Evolutionary conservation across 2,329 filamentous ascomycete species (phyloP), one percentile per base, ranked within the genome.

Genomic region (Beauveria bassiana): DNA sequence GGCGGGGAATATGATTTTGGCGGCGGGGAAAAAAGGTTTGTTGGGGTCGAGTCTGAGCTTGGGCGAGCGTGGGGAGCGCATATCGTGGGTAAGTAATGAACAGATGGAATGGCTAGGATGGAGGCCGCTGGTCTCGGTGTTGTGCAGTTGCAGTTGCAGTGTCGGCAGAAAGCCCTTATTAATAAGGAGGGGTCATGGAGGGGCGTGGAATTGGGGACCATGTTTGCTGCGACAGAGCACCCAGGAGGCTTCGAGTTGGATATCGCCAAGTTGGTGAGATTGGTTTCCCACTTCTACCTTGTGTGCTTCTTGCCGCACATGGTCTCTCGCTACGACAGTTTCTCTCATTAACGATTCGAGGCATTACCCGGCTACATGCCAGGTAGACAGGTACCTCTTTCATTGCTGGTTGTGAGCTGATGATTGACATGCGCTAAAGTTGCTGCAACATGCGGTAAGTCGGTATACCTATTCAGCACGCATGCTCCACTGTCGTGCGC

Each of bases 401-500:
- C 12, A 38, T 38, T 5, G 34, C 34, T 14, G 5, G 12, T 38
- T 1, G 12, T 14, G 45, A 47, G 7, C 45, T 26, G 52, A 24
- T 18, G 38, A 3, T 54, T 42, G 16, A 34, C 34, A 40, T 24
- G 31, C 34, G 12, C 22, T 18, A 18, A 3, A 40, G 6, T 8
- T 16, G 31, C 18, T 26, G 31, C 20, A 18, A 53, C 31, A 40
- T 53, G 34, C 34, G 51, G 20, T 12, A 53, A 26, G 38, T 54
- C 24, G 34, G 38, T 10, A 16, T 16, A 14, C 2, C 22, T 22
- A 22, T 22, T 22, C 16, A 47, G 14, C 45, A 26, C 53, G 12
- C n/a, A 14, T 49, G 43, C 43, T 58, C 55, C 55, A 58, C 55
- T 28, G 20, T 34, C 55, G 40, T 46, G 55, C 45, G 55, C 43